Percentiles rank a stretch among this genome's conserved stretches.
phyloP scores from a whole-genome alignment of 2,329 filamentous ascomycete genomes.

The Colletotrichum gloeosporioides region DNA sequence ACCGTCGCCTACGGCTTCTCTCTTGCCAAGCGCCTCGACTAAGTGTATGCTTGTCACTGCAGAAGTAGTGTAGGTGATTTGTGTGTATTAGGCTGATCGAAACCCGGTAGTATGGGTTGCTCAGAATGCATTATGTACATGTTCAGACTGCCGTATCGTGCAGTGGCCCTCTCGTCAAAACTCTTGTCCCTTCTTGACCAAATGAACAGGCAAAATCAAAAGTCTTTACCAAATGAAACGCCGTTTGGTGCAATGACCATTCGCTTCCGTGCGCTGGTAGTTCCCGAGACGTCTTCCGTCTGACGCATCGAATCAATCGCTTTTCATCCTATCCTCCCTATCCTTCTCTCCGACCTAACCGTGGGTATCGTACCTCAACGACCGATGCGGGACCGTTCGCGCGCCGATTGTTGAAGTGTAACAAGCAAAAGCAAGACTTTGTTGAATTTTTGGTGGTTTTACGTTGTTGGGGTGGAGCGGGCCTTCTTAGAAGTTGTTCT shows the following conservation, averaged over 20 bases:
- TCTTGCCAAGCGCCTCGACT: slow-evolving; percentile 68
- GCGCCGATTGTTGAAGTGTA: slow-evolving; percentile 1
- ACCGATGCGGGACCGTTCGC: background rate
- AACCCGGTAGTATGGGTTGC: background rate
- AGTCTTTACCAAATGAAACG: slow-evolving; percentile 11
- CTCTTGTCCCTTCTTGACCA: background rate
- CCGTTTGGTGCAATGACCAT: slow-evolving; percentile 8
- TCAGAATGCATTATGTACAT: background rate
- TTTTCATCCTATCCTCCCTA: background rate
- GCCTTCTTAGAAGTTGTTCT: background rate
- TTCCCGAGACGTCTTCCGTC: background rate
- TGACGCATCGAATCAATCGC: background rate
- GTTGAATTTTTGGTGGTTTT: background rate
- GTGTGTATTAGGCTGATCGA: background rate
- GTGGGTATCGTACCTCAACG: slow-evolving; percentile 16
- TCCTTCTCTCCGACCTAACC: slow-evolving; percentile 1
- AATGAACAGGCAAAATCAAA: background rate
- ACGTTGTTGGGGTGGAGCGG: background rate
- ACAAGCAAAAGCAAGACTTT: background rate
- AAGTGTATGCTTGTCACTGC: slow-evolving; percentile 4
- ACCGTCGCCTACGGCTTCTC: slow-evolving; percentile 80
- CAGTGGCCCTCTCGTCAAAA: background rate
- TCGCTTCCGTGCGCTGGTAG: background rate
- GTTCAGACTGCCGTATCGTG: background rate
- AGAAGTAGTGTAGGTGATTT: background rate